Evolutionary conservation across 257 asterid genomes (phyloP).

Genomic region (Plantago elongata): DNA sequence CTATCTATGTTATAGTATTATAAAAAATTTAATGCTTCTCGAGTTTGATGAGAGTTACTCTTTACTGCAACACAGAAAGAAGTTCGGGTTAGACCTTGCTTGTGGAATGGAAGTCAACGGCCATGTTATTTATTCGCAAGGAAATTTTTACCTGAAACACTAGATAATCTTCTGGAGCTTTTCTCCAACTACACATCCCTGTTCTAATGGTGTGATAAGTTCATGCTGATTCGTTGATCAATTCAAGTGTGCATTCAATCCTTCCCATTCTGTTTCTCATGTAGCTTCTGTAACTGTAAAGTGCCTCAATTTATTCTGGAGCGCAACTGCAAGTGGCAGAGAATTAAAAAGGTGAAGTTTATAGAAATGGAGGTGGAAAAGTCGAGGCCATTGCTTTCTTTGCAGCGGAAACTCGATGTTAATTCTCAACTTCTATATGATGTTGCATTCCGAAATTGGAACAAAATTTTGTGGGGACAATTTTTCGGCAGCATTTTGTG

Average conservation of each 20-base stretch:
- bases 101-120: slow-evolving; percentile 82
- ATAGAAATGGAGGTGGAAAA: slow-evolving; percentile 27
- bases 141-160: slow-evolving; percentile 82
- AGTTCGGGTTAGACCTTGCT: slow-evolving; percentile 54
- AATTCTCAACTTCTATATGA: slow-evolving; percentile 27
- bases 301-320: slow-evolving; percentile 26
- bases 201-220: slow-evolving; percentile 32
- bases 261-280: slow-evolving; percentile 26
- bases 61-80: slow-evolving; percentile 44
- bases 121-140: slow-evolving; percentile 87
- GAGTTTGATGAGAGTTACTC: slow-evolving; percentile 9
- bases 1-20: not conserved
- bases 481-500: slow-evolving; percentile 24
- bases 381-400: slow-evolving; percentile 29
- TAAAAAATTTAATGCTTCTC: slow-evolving; percentile 8
- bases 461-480: slow-evolving; percentile 25
- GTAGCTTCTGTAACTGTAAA: slow-evolving; percentile 34
- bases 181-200: slow-evolving; percentile 70
- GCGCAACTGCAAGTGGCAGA: slow-evolving; percentile 24
- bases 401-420: slow-evolving; percentile 38
- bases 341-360: slow-evolving; percentile 15
- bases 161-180: slow-evolving; percentile 52
- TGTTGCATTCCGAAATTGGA: slow-evolving; percentile 29
- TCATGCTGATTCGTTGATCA: slow-evolving; percentile 38
- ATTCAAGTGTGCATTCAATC: slow-evolving; percentile 26